A percentile compares a stretch with the other conserved stretches of the same genome.
phyloP scores from a whole-genome alignment of 495 filamentous ascomycete species.

The Penicillium steckii region DNA sequence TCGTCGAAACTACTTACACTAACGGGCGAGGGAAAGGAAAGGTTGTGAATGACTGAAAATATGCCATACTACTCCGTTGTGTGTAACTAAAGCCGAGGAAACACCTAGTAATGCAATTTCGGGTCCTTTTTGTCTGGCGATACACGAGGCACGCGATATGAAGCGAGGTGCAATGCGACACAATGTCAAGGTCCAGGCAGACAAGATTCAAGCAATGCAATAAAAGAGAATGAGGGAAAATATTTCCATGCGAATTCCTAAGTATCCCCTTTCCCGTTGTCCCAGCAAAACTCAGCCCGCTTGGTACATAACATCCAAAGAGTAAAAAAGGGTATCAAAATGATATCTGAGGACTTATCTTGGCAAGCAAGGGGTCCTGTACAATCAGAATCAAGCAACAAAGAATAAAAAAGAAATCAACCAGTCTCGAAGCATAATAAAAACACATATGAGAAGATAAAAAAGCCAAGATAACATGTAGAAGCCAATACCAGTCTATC shows the following conservation, averaged over 20 bases:
- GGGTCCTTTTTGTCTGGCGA: neutral
- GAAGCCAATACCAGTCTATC: slow-evolving; percentile 28
- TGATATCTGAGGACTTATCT: slow-evolving; percentile 19
- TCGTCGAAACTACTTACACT: slow-evolving; percentile 6
- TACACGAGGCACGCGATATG: slow-evolving; percentile 1
- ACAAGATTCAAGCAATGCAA: neutral
- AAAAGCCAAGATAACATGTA: neutral
- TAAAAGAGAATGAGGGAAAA: neutral
- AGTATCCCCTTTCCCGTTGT: slow-evolving; percentile 8
- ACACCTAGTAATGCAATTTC: slow-evolving; percentile 15
- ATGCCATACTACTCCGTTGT: too few species aligned
- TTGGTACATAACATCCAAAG: slow-evolving; percentile 18
- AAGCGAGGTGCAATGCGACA: slow-evolving; percentile 9
- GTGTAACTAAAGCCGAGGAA: neutral
- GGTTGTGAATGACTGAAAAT: too few species aligned
- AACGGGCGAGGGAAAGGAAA: neutral
- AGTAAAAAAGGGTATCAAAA: slow-evolving; percentile 32
- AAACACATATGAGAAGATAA: slow-evolving; percentile 12
- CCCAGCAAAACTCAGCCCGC: slow-evolving; percentile 9
- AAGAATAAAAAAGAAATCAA: slow-evolving; percentile 8
- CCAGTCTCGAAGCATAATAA: slow-evolving; percentile 26
- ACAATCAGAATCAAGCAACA: slow-evolving; percentile 9
- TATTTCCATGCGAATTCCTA: slow-evolving; percentile 11
- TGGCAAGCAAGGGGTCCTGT: neutral
- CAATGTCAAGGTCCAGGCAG: neutral